Evolutionary conservation across 257 asterid genomes (phyloP), one percentile per base, ranked within the genome.

Genomic region (Nicotiana obtusifolia): DNA sequence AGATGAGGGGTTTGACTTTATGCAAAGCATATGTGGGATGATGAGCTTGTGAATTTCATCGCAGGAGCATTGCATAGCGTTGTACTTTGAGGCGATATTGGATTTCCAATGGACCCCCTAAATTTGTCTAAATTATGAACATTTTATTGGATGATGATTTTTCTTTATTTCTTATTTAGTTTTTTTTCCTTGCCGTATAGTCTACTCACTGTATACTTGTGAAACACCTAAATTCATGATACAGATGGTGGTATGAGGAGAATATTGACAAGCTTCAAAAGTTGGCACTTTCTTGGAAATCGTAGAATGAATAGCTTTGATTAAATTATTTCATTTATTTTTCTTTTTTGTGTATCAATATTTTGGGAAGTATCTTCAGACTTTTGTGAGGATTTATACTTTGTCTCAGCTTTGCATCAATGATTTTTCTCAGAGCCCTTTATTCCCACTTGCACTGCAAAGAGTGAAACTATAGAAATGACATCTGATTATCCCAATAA

Each of bases 231-330:
- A 1, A 11, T 7, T 47, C 61, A 11, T 73, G 24, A n/a, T 47
- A 73, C 3, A 13, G 59, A 49, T 73, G 79, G 61, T 14, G 7
- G 79, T 24, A 9, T 37, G 62, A 73, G 79, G 41, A 47, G 22
- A 73, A 47, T 47, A 73, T 73, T 73, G 60, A 47, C 7, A 71
- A n/a, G n/a, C n/a, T n/a, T n/a, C n/a, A n/a, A n/a, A n/a, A 71
- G 0, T 71, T 14, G 78, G 22, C 60, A 71, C 78, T 44, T 44
- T 44, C 37, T 71, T 44, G 37, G 76, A 14, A 71, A 71, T 71
- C 1, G 7, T 71, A 71, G 60, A 41, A 13, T 44, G 7, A 47
- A 7, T 2, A n/a, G n/a, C n/a, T n/a, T n/a, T n/a, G n/a, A n/a
- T n/a, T n/a, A n/a, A 57, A 37, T 35, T 60, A 16, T 78, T 60